phyloP scores from a whole-genome alignment of 768 basidiomycete genomes.

The Calocera cornea region DNA sequence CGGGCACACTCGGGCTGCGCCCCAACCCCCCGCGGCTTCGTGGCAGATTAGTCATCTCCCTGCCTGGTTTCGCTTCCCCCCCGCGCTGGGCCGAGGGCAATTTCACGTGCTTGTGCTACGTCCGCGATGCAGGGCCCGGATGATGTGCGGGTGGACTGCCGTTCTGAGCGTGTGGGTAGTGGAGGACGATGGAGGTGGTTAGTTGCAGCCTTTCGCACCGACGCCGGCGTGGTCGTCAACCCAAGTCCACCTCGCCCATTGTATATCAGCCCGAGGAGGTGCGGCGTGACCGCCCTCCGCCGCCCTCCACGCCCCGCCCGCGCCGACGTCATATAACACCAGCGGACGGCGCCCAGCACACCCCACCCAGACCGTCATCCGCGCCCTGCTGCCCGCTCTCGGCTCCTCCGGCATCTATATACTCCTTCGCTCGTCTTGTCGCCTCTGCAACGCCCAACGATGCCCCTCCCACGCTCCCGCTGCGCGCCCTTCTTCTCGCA shows the following conservation, averaged over 20 bases:
- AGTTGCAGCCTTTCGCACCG: no score
- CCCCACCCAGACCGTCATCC: no score
- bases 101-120: no score
- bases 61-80: neutral
- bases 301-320: neutral
- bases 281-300: constrained; percentile 23
- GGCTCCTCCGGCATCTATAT: neutral
- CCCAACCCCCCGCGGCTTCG: neutral
- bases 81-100: neutral
- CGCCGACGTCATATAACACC: neutral
- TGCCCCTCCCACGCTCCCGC: neutral
- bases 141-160: neutral
- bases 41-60: neutral
- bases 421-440: neutral
- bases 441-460: neutral
- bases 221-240: neutral
- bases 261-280: constrained; percentile 48
- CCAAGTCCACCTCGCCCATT: constrained; percentile 1
- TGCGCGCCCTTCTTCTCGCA: constrained; percentile 29
- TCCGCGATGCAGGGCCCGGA: no score
- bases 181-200: neutral
- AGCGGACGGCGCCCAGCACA: neutral
- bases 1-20: neutral
- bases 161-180: neutral
- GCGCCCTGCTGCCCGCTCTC: no score